phyloP scores from a whole-genome alignment of 2,329 filamentous ascomycete genomes.

The Apiospora arundinis region DNA sequence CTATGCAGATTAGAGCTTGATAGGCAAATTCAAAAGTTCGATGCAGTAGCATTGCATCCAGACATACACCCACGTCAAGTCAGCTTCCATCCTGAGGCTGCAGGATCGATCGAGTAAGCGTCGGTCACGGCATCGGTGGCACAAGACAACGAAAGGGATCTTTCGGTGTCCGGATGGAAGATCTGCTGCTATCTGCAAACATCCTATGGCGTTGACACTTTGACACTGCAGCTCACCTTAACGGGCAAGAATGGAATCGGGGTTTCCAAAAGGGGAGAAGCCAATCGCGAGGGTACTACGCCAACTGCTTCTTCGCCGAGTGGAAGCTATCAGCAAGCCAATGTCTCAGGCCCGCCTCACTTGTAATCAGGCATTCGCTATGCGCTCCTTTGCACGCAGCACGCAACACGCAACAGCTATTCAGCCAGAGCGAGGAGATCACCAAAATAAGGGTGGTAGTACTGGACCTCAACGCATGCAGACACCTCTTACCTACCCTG shows the following conservation, averaged over 20 bases:
- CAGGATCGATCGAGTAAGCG: not conserved
- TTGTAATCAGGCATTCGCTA: not conserved
- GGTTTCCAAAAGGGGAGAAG: not conserved
- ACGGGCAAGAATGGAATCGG: not conserved
- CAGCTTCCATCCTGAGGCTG: not conserved
- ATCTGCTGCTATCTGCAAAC: not conserved
- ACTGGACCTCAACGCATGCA: not conserved
- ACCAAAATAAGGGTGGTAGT: not conserved
- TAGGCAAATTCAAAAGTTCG: not conserved
- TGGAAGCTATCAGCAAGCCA: not conserved
- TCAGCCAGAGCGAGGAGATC: not conserved
- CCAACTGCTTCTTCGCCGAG: not conserved
- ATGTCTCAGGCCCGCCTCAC: slow-evolving; percentile 9
- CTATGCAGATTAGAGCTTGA: not conserved
- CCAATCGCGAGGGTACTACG: not conserved
- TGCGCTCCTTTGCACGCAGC: not conserved
- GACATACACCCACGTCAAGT: not conserved
- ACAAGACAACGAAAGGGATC: not conserved
- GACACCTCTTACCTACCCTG: not conserved
- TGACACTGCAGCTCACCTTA: not conserved
- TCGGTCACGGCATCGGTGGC: not conserved
- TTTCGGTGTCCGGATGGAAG: not conserved
- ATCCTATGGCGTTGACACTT: not conserved
- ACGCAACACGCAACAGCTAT: not conserved
- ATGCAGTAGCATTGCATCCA: not conserved